Conservation (phyloP, 768 basidiomycete genomes). For the Macrolepiota fuliginosa region DNA sequence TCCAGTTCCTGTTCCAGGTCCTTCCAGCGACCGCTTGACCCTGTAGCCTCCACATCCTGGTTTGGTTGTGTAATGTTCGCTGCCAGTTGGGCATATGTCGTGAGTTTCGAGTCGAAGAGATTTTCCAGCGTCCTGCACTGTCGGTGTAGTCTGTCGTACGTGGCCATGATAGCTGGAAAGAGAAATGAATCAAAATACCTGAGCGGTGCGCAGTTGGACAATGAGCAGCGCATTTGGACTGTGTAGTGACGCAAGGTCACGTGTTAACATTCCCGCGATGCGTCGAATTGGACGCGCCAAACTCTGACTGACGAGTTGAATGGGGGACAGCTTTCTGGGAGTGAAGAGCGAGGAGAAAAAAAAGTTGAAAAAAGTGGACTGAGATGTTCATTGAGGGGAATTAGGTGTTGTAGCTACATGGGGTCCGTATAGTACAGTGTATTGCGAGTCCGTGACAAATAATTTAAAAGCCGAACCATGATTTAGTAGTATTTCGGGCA, state of each 20-base stretch:
- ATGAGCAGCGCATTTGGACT: background rate
- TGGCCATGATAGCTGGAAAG: constrained; percentile 48
- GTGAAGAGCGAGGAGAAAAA: constrained; percentile 44
- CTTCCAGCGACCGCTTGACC: constrained; percentile 70
- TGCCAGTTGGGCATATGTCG: constrained; percentile 85
- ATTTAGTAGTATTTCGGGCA: constrained; percentile 58
- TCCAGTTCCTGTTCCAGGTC: constrained; percentile 87
- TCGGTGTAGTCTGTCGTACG: constrained; percentile 85
- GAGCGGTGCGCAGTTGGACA: background rate
- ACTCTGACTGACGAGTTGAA: constrained; percentile 28
- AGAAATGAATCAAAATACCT: background rate
- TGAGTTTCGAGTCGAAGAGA: constrained; percentile 87
- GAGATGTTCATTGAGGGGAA: constrained; percentile 26
- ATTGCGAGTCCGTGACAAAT: background rate
- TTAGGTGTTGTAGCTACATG: background rate
- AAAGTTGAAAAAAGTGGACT: constrained; percentile 35
- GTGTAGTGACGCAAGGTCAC: background rate
- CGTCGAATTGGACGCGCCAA: constrained; percentile 42
- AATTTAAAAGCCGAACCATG: constrained; percentile 58
- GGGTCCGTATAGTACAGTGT: background rate
- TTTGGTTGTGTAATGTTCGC: constrained; percentile 53
- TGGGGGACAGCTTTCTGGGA: constrained; percentile 41
- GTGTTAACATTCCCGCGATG: background rate
- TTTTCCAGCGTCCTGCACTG: constrained; percentile 94
- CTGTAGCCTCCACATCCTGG: constrained; percentile 68